Base-by-base conservation (phyloP, 331 rosid genomes). In the Stylosanthes scabra region DNA sequence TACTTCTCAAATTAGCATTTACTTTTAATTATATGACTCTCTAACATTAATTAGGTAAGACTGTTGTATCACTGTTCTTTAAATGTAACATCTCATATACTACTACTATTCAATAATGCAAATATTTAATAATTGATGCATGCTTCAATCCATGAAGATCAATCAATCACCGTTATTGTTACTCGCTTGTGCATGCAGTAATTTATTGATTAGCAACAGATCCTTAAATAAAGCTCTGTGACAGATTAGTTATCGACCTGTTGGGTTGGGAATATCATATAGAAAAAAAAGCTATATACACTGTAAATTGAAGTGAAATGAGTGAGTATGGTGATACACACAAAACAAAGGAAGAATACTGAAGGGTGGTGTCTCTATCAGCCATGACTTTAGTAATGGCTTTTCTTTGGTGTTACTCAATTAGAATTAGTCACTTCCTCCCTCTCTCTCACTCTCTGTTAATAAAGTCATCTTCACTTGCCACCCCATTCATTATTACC, bases 341-440 rank as follows among this genome's bases (percentile, higher is more conserved):
- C 1, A 3, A 47, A 82, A 46, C 63, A 77, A 77, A 82, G 56
- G 37, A 13, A 39, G 72, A 66, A 62, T 44, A 45, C 54, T n/a
- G n/a, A n/a, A 58, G 57, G 66, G 57, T 27, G 49, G 37, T 13
- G 73, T 77, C 85, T 74, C 81, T 67, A 37, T 82, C 81, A 41
- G 46, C 8, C 58, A 63, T 82, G 73, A 58, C 68, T 69, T 80
- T 20, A 20, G 75, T 61, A 25, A 28, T 75, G 55, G 47, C 79
- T 76, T 83, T 73, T 59, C 80, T 76, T 76, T 10, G 41, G 16
- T 58, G 75, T 27, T 46, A 85, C 88, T 86, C 92, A 83, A 83
- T 63, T 7, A 5, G 51, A 83, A 81, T 63, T 7, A 5, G 51
- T 46, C 51, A 49, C 7, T 49, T 2, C 84, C 42, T 5, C 57